Evolutionary conservation across 164 flowering plant species (phyloP), one percentile per base, ranked within the genome.

Genomic region (Vitis rupestris): DNA sequence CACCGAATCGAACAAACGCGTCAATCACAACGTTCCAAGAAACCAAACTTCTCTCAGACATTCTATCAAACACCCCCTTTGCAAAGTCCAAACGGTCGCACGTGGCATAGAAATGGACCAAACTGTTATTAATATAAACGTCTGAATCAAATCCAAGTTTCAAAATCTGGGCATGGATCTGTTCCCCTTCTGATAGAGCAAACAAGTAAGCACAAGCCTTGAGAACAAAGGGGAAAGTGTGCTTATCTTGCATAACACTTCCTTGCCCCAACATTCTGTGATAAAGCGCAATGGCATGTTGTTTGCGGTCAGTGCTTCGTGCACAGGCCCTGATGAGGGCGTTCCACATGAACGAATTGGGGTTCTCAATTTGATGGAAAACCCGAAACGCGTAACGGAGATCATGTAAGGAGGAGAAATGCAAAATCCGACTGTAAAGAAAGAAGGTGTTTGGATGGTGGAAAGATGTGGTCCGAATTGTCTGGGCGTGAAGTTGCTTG

Each of bases 21-120:
- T 86, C 89, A 50, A 91, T 82, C 82, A 91, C 75, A 23, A 72
- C 84, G 69, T 89, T 90, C 95, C 93, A 93, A 0, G 98, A 87
- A 10, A 93, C 97, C 68, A 76, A 15, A 73, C 83, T 85, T 72
- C 84, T 86, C 15, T 78, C 81, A 8, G 74, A 50, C 87, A 91
- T 93, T 79, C 72, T 72, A 55, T 85, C 94, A 68, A 91, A 93
- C 82, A 90, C 81, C 19, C 75, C 73, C 50, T 66, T 29, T 0
- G 86, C 87, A 29, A 56, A 23, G 2, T 75, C 82, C 82, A 84
- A 69, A 55, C 70, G 29, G 64, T 92, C 97, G 75, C 95, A 88
- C 17, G 82, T 68, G 0, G 70, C 79, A 31, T 86, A 88, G 16
- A 93, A 84, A 79, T 90, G 93, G 63, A 91, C 80, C 81, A 91